Base-by-base conservation (phyloP, 768 basidiomycete species). In the Psilocybe tampanensis region DNA sequence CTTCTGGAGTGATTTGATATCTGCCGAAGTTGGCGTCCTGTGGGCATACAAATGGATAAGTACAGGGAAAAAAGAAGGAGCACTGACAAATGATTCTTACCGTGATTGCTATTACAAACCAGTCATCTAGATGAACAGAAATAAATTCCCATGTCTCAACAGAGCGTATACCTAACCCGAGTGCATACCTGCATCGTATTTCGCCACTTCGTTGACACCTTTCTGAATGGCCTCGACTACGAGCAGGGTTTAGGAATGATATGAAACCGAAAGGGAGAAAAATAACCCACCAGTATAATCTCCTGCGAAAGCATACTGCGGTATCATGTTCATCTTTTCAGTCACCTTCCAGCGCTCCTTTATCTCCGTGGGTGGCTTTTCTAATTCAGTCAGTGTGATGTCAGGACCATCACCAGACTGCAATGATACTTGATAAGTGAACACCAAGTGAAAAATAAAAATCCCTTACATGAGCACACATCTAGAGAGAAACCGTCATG, bases 71-170 rank as follows among this genome's bases (percentile, higher is more conserved):
- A n/a, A n/a, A n/a, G n/a, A n/a, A n/a, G n/a, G n/a, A n/a, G n/a
- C n/a, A n/a, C n/a, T n/a, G n/a, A n/a, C 44, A 9, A 3, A 7
- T 24, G n/a, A n/a, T 2, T 47, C 72, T 55, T 56, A 80, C 80
- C 12, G 87, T 87, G 45, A 89, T 81, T 3, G 84, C 81, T 56
- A 89, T 86, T 17, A 88, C 86, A 65, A 86, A 86, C 84, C 85
- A 87, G 56, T 88, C 86, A 61, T 89, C 86, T 84, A 54, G 1
- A 45, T 29, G 12, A 15, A 11, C 33, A 34, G 24, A 24, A 48
- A 32, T 51, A 33, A 18, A 43, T 32, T 22, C 3, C 18, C 32
- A 48, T 18, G 22, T 19, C 24, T 18, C 15, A 26, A 42, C 13
- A 32, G 3, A 23, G 19, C 1, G 2, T 6, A 21, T 13, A 24